Percentiles rank a stretch among this genome's conserved stretches.
phyloP scores from a whole-genome alignment of 495 filamentous ascomycete species.

The Massariosphaeria phaeospora region DNA sequence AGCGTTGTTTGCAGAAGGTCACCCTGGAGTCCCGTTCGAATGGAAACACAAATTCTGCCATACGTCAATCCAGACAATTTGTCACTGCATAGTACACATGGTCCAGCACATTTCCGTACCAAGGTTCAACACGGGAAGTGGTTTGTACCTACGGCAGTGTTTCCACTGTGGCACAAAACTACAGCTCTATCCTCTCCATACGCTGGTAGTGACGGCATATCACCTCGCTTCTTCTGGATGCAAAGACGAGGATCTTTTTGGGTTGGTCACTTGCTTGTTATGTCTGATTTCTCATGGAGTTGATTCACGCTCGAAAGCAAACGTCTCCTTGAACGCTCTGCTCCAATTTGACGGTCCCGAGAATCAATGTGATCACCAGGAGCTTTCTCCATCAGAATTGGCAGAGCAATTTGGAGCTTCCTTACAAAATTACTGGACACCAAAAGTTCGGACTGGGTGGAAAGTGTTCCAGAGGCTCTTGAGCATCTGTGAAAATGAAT shows the following conservation, averaged over 20 bases:
- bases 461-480: not conserved
- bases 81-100: conserved; percentile 8
- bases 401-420: not conserved
- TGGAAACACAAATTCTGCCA: conserved; percentile 32
- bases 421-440: not conserved
- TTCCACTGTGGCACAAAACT: no score
- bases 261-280: no score
- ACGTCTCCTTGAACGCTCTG: not conserved
- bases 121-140: not conserved
- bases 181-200: no score
- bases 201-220: no score
- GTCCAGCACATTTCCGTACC: not conserved
- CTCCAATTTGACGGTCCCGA: not conserved
- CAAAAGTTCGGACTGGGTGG: not conserved
- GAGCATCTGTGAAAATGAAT: not conserved
- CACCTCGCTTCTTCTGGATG: no score
- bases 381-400: not conserved
- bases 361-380: not conserved
- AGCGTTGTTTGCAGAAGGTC: not conserved
- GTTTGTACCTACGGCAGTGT: conserved; percentile 1
- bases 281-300: not conserved
- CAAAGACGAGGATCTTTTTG: no score
- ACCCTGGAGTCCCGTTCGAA: not conserved
- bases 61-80: conserved; percentile 19
- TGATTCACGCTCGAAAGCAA: not conserved